Evolutionary conservation across 495 filamentous ascomycete species (phyloP).

Genomic region (Pyrenula aspistea): DNA sequence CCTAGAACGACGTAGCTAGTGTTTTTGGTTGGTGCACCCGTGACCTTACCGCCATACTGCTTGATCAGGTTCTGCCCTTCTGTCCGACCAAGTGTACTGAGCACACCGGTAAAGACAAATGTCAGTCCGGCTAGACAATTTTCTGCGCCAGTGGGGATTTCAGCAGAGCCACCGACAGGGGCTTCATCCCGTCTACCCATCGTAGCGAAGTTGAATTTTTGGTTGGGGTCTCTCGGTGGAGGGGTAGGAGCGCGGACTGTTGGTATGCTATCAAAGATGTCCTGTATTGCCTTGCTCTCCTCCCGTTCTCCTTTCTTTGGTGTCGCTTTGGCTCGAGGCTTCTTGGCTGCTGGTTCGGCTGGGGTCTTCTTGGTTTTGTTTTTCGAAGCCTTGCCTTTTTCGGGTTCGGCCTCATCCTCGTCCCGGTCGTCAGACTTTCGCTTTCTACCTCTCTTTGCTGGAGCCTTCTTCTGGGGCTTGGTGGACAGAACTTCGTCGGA

Average conservation of each 20-base stretch:
- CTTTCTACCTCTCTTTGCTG: constrained; percentile 30
- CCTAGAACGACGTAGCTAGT: constrained; percentile 91
- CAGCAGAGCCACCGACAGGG: constrained; percentile 47
- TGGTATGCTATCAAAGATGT: constrained; percentile 81
- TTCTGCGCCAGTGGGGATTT: constrained; percentile 72
- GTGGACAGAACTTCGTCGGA: neutral
- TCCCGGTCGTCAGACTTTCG: constrained; percentile 41
- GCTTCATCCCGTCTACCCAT: constrained; percentile 44
- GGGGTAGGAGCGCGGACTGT: constrained; percentile 71
- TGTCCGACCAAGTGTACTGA: constrained; percentile 68
- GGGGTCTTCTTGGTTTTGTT: constrained; percentile 19
- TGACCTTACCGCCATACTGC: constrained; percentile 85
- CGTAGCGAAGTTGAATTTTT: constrained; percentile 61
- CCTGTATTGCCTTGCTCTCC: constrained; percentile 56
- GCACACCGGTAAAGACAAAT: constrained; percentile 93
- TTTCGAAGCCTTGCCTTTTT: constrained; percentile 20
- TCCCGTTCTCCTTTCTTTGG: constrained; percentile 51
- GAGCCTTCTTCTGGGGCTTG: neutral
- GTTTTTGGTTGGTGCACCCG: constrained; percentile 71
- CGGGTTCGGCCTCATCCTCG: constrained; percentile 32
- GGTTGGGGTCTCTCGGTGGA: constrained; percentile 42
- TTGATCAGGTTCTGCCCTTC: constrained; percentile 83
- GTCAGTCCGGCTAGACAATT: constrained; percentile 87
- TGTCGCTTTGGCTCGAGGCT: constrained; percentile 33
- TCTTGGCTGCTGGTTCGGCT: constrained; percentile 40